Conservation (phyloP, 2,329 filamentous ascomycete genomes). For the Arthrobotrys sphaeroides region DNA sequence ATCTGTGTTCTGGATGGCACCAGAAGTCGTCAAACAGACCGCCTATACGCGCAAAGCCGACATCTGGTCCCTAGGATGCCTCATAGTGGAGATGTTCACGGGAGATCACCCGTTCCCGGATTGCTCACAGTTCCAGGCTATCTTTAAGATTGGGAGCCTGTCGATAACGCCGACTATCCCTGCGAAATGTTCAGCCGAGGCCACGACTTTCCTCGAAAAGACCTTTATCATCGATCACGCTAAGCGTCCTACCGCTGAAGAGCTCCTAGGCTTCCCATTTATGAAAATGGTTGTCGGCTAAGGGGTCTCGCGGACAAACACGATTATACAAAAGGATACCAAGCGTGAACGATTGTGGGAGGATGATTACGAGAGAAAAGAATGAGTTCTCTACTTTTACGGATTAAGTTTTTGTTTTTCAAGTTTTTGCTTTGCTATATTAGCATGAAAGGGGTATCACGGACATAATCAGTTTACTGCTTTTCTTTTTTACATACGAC, state of each 20-base stretch:
- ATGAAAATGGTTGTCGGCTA: constrained; percentile 70
- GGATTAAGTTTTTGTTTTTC: not conserved
- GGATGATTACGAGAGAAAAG: no score
- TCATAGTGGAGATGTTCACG: constrained; percentile 99
- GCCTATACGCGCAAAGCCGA: constrained; percentile 98
- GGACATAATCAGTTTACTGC: constrained; percentile 54
- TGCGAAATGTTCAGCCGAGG: constrained; percentile 83
- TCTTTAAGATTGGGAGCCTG: constrained; percentile 95
- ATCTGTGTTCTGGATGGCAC: constrained; percentile 99
- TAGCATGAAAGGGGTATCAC: constrained; percentile 59
- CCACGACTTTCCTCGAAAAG: constrained; percentile 80
- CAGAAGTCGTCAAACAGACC: constrained; percentile 96
- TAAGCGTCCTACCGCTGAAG: constrained; percentile 88
- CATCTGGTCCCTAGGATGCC: constrained; percentile 96
- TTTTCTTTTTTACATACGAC: not conserved
- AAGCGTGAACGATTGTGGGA: no score
- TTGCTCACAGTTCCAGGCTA: constrained; percentile 95
- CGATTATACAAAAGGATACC: no score
- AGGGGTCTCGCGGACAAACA: not conserved
- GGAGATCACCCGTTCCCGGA: constrained; percentile 95
- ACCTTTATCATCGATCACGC: constrained; percentile 98
- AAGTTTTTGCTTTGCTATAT: not conserved
- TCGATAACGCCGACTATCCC: constrained; percentile 89
- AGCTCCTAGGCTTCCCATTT: constrained; percentile 85
- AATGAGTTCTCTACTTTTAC: not conserved